These are phyloP conservation scores for Monosporascus sp. DNA, from an alignment of 2,329 filamentous ascomycete species.

Conservation along the genomic window DNA sequence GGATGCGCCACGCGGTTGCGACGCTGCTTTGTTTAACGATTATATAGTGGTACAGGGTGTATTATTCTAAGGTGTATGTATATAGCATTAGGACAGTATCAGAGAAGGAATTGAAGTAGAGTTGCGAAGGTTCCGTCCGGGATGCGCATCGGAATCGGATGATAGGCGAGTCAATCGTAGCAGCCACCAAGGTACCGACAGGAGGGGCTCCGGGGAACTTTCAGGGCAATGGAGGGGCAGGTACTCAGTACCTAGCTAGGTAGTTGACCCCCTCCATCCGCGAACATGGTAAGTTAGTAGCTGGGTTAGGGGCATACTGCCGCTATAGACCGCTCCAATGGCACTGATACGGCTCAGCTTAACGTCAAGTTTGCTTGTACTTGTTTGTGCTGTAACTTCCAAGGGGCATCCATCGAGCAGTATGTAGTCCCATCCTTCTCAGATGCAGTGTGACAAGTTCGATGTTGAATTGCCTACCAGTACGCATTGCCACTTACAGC, in stretches of 20 bases:
- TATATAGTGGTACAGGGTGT: not conserved
- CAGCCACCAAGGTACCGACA: not conserved
- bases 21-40: not conserved
- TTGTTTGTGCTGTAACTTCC: not conserved
- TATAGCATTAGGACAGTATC: too few species aligned
- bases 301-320: slow-evolving; percentile 13
- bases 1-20: not conserved
- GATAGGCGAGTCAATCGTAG: slow-evolving; percentile 21
- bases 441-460: too few species aligned
- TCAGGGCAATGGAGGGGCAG: slow-evolving; percentile 15
- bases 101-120: not conserved
- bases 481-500: too few species aligned
- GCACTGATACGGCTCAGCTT: slow-evolving; percentile 1
- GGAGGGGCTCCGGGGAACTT: not conserved
- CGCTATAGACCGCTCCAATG: slow-evolving; percentile 16
- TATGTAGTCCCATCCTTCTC: too few species aligned
- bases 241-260: too few species aligned
- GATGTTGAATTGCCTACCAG: too few species aligned
- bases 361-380: not conserved
- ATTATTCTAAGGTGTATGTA: too few species aligned
- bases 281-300: not conserved
- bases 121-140: not conserved
- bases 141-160: not conserved
- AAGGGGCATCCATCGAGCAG: too few species aligned
- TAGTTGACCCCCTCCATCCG: not conserved